Evolutionary conservation across 345 rosid genomes (phyloP).

Genomic region (Rubroshorea leprosula): DNA sequence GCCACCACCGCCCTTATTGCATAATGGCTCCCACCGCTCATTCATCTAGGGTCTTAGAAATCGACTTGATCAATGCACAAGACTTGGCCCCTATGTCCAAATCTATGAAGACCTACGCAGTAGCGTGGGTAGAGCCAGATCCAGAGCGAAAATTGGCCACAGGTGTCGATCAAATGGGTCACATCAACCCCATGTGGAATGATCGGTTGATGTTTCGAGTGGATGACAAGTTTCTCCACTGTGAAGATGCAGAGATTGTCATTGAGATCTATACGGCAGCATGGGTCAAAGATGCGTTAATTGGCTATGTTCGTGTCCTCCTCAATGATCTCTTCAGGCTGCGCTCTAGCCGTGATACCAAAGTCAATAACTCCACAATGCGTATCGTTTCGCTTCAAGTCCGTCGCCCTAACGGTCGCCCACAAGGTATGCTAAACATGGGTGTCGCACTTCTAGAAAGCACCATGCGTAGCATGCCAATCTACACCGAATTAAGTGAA

Average conservation of each 20-base stretch:
- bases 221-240: conserved; percentile 49
- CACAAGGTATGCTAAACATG: conserved; percentile 71
- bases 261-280: conserved; percentile 85
- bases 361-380: conserved; percentile 23
- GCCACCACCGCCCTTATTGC: no score
- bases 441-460: conserved; percentile 67
- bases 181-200: conserved; percentile 74
- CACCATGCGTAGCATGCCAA: conserved; percentile 77
- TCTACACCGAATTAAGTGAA: conserved; percentile 29
- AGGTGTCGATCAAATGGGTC: conserved; percentile 57
- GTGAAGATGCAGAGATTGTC: conserved; percentile 51
- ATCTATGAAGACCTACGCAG: conserved; percentile 80
- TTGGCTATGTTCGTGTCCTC: conserved; percentile 62
- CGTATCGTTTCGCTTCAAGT: conserved; percentile 47
- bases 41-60: conserved; percentile 58
- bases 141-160: conserved; percentile 65
- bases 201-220: conserved; percentile 82
- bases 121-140: conserved; percentile 66
- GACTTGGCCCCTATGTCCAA: conserved; percentile 64
- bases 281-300: conserved; percentile 71
- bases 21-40: conserved; percentile 30
- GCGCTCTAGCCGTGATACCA: conserved; percentile 19
- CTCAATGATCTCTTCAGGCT: conserved; percentile 42
- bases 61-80: conserved; percentile 70
- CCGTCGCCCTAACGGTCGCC: conserved; percentile 85